phyloP scores from a whole-genome alignment of 208 protist genomes.

The Trichomonas vaginalis region DNA sequence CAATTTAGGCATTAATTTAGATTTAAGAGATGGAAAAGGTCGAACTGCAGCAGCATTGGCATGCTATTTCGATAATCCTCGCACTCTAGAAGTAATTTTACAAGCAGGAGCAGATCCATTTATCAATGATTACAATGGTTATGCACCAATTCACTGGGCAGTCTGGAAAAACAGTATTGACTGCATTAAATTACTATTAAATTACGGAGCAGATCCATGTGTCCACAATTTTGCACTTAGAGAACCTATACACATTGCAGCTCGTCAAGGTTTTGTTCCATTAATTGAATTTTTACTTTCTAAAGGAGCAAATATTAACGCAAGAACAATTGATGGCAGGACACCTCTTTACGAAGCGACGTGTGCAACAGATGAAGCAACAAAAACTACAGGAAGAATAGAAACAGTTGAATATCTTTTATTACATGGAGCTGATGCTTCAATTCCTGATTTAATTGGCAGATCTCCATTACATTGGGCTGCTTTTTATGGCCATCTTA shows the following conservation, averaged over 20 bases:
- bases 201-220: background rate
- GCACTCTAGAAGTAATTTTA: background rate
- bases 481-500: background rate
- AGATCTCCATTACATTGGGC: background rate
- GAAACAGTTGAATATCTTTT: background rate
- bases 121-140: background rate
- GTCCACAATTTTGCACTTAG: background rate
- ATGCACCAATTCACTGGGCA: conserved; percentile 9
- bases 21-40: background rate
- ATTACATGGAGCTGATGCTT: background rate
- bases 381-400: background rate
- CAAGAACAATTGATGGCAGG: background rate
- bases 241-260: background rate
- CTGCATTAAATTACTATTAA: background rate
- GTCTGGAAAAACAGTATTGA: background rate
- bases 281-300: background rate
- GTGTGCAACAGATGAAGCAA: background rate
- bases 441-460: background rate
- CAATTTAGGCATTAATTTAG: conserved; percentile 7
- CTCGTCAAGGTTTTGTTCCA: background rate
- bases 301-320: background rate
- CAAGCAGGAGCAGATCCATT: background rate
- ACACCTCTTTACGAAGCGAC: background rate
- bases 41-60: background rate
- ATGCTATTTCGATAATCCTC: background rate